Evolutionary conservation across 2,329 filamentous ascomycete genomes (phyloP).

Genomic region (Cytospora piceae): DNA sequence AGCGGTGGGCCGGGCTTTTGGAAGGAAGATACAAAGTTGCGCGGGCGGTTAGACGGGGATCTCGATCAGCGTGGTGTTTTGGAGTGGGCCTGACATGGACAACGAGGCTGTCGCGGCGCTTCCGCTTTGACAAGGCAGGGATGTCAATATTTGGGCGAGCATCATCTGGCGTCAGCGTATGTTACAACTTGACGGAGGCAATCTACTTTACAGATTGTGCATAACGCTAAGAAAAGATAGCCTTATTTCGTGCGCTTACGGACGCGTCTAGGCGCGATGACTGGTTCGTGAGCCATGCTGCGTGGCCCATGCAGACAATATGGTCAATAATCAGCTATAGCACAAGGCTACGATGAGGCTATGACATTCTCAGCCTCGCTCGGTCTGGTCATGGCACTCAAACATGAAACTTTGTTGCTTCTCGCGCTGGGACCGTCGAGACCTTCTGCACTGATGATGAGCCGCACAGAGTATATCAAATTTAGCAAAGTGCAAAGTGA

Average conservation of each 20-base stretch:
- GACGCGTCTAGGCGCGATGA: not conserved
- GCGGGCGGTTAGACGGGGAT: not conserved
- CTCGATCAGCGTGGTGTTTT: conserved; percentile 16
- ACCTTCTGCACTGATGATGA: not conserved
- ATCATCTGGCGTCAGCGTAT: conserved; percentile 22
- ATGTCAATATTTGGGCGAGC: conserved; percentile 19
- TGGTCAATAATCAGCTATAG: not conserved
- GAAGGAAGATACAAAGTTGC: not conserved
- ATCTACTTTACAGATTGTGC: conserved; percentile 9
- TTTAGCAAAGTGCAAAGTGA: not conserved
- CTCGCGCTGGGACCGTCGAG: not conserved
- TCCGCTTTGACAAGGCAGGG: not conserved
- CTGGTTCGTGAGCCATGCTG: not conserved
- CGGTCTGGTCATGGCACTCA: not conserved
- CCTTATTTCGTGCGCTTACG: not conserved
- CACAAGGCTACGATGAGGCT: not conserved
- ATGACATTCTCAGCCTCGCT: not conserved
- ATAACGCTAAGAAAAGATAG: not conserved
- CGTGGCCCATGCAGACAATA: not conserved
- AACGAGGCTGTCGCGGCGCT: not conserved
- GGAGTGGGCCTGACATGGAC: not conserved
- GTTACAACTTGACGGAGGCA: conserved; percentile 16
- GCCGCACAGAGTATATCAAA: not conserved
- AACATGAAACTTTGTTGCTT: not conserved
- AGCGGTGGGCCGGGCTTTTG: not conserved